Evolutionary conservation across 225 moss, liverwort and hornwort genomes (phyloP), one percentile per base, ranked within the genome.

Genomic region (Straminergon stramineum): DNA sequence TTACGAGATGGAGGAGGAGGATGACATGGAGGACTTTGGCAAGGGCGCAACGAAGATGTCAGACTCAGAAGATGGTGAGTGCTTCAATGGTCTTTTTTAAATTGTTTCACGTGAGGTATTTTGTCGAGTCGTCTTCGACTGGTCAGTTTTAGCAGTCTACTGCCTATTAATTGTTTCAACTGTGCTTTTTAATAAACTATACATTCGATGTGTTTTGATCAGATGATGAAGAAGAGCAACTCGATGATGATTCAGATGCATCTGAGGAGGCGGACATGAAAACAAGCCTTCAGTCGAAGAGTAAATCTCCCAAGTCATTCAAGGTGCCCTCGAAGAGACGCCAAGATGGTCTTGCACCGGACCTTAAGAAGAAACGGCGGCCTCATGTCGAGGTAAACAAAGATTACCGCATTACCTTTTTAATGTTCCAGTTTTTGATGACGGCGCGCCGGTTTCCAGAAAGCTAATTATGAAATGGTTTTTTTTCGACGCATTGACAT

Each of bases 1-100:
- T 64, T 97, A 96, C 63, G 96, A 97, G 82, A 93, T 96, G 97
- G 97, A 97, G 88, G 96, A 96, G 55, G 96, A 96, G 48, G 94
- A 93, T 69, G 95, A 94, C 78, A 89, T 96, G 86, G 96, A 96
- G 90, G 96, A 96, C 78, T 95, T 97, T 78, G 93, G 92, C 75
- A 88, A 81, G 52, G 95, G 92, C 68, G 85, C 93, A 60, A 90
- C 85, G 67, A 83, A 91, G 53, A 90, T 94, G 45, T 95, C 93
- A 69, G 95, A 94, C 20, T 94, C 95, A 76, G 96, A 94, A 81
- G 91, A 89, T 84, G 92, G 90, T 91, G 69, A 84, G 92, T 84
- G 78, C 39, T 32, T 53, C 23, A 31, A 55, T 39, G 21, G 15
- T 39, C 73, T 61, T 23, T 66, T 32, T 39, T 37, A 37, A 45